Conservation (phyloP, 306 rosid genomes). For the Prunus davidiana region DNA sequence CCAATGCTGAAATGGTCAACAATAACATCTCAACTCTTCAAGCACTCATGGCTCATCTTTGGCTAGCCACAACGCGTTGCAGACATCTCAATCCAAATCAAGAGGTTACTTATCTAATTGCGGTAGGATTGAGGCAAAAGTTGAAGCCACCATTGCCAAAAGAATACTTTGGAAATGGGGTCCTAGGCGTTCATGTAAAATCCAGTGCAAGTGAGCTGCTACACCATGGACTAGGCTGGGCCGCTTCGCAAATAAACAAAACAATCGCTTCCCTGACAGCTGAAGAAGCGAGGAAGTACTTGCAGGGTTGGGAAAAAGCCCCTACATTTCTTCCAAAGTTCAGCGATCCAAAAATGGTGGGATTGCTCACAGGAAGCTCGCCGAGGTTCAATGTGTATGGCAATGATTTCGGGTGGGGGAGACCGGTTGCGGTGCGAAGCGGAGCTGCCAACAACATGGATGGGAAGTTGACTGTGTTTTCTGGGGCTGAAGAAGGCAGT, state of each 20-base stretch:
- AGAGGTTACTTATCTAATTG: background rate
- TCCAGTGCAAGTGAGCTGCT: slow-evolving; percentile 26
- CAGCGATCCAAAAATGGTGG: background rate
- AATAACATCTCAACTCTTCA: background rate
- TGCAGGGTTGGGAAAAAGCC: slow-evolving; percentile 30
- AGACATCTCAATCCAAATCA: background rate
- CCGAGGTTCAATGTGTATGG: slow-evolving; percentile 41
- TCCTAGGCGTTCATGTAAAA: background rate
- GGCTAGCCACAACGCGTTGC: background rate
- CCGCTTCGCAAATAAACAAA: slow-evolving; percentile 35
- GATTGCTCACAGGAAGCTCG: slow-evolving; percentile 16
- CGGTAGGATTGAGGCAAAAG: background rate
- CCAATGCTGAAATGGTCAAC: background rate
- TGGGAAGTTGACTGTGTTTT: background rate
- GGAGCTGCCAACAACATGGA: background rate
- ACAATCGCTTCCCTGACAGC: slow-evolving; percentile 9
- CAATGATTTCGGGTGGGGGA: slow-evolving; percentile 23
- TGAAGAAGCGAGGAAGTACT: slow-evolving; percentile 1
- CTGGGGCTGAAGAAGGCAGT: background rate
- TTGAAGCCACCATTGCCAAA: slow-evolving; percentile 29
- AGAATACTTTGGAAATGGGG: slow-evolving; percentile 28
- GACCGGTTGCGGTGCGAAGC: slow-evolving; percentile 4
- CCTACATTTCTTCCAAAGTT: background rate
- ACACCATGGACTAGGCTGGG: slow-evolving; percentile 20
- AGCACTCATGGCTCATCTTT: slow-evolving; percentile 1